phyloP scores from a whole-genome alignment of 1,284 basidiomycete genomes.

The Schizopora paradoxa region DNA sequence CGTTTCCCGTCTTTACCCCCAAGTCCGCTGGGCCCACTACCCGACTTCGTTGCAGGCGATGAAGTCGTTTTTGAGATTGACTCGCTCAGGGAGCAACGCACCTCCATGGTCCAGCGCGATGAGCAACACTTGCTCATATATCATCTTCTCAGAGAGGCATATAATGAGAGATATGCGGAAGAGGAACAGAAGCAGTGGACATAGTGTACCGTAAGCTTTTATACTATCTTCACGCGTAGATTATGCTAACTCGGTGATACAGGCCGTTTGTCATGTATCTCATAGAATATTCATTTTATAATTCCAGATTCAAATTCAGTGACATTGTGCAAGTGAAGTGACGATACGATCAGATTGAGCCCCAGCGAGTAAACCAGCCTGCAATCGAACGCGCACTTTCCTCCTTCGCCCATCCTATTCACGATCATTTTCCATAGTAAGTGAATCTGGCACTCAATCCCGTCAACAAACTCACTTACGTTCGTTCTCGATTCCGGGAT shows the following conservation, averaged over 20 bases:
- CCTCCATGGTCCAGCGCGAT: conserved; percentile 73
- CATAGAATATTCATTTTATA: too few relatives aligned
- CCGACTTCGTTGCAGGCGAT: conserved; percentile 46
- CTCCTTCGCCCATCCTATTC: conserved; percentile 55
- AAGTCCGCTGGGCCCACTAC: conserved; percentile 55
- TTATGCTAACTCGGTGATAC: too few relatives aligned
- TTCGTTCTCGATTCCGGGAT: conserved; percentile 33
- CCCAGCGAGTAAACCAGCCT: conserved; percentile 43
- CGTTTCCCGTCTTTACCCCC: conserved; percentile 29
- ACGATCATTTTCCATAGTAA: neutral
- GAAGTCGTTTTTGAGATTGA: conserved; percentile 71
- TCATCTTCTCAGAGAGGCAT: conserved; percentile 44
- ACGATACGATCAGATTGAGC: too few relatives aligned
- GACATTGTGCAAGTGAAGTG: too few relatives aligned
- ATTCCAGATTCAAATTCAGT: too few relatives aligned
- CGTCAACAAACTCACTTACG: conserved; percentile 31
- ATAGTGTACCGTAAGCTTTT: too few relatives aligned
- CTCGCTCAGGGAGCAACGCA: conserved; percentile 71
- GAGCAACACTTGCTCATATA: conserved; percentile 69
- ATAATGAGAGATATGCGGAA: conserved; percentile 14
- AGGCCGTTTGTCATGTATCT: too few relatives aligned
- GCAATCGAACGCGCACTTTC: conserved; percentile 44
- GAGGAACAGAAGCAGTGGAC: too few relatives aligned
- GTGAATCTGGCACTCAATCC: neutral
- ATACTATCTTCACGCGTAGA: too few relatives aligned